A percentile compares a stretch with the other conserved stretches of the same genome.
These are phyloP conservation scores for Colletotrichum tofieldiae DNA, from an alignment of 2,329 filamentous ascomycete genomes.

Conservation along the genomic window DNA sequence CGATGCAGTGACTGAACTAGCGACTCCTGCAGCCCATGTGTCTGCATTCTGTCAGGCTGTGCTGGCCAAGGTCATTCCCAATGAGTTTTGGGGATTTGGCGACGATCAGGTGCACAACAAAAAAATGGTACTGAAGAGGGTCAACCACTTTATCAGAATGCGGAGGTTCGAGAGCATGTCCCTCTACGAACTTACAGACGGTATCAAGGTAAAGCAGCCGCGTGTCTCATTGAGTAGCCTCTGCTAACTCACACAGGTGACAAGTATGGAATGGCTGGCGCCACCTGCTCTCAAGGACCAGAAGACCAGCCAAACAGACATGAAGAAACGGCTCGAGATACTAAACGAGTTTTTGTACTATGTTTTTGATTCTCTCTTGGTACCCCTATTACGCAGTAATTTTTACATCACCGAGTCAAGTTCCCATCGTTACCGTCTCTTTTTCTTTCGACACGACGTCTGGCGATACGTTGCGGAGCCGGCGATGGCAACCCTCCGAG, in stretches of 20 bases:
- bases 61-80: constrained; percentile 80
- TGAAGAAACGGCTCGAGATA: constrained; percentile 82
- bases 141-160: constrained; percentile 85
- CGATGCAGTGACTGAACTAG: constrained; percentile 73
- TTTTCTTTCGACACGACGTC: constrained; percentile 95
- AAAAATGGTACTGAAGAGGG: constrained; percentile 71
- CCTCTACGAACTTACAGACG: constrained; percentile 83
- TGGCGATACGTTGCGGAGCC: constrained; percentile 87
- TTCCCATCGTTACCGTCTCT: constrained; percentile 83
- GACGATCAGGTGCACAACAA: constrained; percentile 72
- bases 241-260: constrained; percentile 66
- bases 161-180: constrained; percentile 86
- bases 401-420: constrained; percentile 97
- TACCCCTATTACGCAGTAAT: constrained; percentile 87
- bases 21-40: constrained; percentile 78
- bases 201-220: constrained; percentile 74
- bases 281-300: constrained; percentile 62
- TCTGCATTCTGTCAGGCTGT: constrained; percentile 90
- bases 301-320: constrained; percentile 80
- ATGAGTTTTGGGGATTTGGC: constrained; percentile 79
- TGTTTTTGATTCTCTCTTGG: constrained; percentile 90
- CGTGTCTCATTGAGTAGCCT: background rate
- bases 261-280: constrained; percentile 80
- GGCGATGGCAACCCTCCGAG: constrained; percentile 76
- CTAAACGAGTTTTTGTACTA: constrained; percentile 92